Conservation (phyloP, 495 filamentous ascomycete species). For the Aspergillus sclerotioniger region DNA sequence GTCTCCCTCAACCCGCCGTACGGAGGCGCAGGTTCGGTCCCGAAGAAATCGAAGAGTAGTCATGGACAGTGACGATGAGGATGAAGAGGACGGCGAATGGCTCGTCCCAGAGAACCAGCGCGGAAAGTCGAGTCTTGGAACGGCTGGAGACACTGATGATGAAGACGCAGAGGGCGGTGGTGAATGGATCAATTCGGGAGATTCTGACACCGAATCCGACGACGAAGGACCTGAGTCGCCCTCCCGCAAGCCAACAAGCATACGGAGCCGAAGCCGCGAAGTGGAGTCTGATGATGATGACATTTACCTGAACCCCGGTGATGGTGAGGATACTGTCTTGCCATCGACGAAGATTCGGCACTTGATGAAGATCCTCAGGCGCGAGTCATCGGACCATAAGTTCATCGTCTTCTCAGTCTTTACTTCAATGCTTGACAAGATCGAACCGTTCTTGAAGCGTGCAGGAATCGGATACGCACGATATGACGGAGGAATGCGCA, state of each 20-base stretch:
- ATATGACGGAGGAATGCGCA: slow-evolving; percentile 95
- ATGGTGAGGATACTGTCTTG: slow-evolving; percentile 51
- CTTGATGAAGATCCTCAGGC: slow-evolving; percentile 74
- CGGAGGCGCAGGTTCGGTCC: slow-evolving; percentile 35
- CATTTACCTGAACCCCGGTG: slow-evolving; percentile 42
- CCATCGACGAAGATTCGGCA: slow-evolving; percentile 89
- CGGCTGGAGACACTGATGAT: slow-evolving; percentile 77
- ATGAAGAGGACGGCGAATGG: slow-evolving; percentile 74
- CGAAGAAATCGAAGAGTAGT: slow-evolving; percentile 53
- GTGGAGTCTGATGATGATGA: slow-evolving; percentile 32
- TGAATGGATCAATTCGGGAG: slow-evolving; percentile 69
- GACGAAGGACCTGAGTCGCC: slow-evolving; percentile 45
- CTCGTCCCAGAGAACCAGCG: slow-evolving; percentile 65
- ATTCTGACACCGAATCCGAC: slow-evolving; percentile 53
- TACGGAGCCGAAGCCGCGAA: slow-evolving; percentile 11
- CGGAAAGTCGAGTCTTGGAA: slow-evolving; percentile 58
- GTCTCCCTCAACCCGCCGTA: slow-evolving; percentile 19
- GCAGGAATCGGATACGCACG: slow-evolving; percentile 75
- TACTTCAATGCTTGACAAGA: slow-evolving; percentile 94
- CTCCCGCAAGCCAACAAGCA: slow-evolving; percentile 15
- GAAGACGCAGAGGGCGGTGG: slow-evolving; percentile 84
- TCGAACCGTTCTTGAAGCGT: slow-evolving; percentile 82
- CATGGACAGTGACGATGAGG: slow-evolving; percentile 65
- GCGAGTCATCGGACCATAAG: slow-evolving; percentile 76
- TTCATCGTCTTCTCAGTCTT: slow-evolving; percentile 98